phyloP scores from a whole-genome alignment of 78 protist genomes.

The Dictyostelium firmibasis region DNA sequence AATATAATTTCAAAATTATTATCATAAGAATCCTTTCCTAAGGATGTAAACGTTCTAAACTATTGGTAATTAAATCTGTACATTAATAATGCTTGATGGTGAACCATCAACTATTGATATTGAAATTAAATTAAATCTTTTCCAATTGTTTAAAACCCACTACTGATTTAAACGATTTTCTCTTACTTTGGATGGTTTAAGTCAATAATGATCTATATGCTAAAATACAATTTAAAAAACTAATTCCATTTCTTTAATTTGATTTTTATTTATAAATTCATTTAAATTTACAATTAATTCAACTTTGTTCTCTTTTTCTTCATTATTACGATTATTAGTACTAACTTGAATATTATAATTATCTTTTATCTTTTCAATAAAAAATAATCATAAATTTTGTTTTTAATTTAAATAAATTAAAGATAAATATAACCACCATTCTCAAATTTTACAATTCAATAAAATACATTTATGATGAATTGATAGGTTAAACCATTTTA shows the following conservation, averaged over 20 bases:
- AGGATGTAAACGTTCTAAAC: background rate
- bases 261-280: background rate
- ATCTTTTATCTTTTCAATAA: background rate
- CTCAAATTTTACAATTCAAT: conserved; percentile 1
- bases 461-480: background rate
- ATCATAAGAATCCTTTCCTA: background rate
- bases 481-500: background rate
- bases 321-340: background rate
- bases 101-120: background rate
- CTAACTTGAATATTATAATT: background rate
- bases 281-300: background rate
- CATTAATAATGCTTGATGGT: background rate
- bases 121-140: background rate
- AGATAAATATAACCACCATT: conserved; percentile 60
- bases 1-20: conserved; percentile 34
- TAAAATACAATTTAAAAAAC: background rate
- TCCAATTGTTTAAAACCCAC: background rate
- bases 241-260: background rate
- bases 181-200: background rate
- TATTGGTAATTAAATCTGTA: background rate
- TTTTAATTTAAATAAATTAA: background rate
- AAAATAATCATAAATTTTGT: background rate
- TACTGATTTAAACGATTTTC: background rate
- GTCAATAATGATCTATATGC: background rate
- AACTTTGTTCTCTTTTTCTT: background rate